Evolutionary conservation across 306 rosid genomes (phyloP).

Genomic region (Medicago arabica): DNA sequence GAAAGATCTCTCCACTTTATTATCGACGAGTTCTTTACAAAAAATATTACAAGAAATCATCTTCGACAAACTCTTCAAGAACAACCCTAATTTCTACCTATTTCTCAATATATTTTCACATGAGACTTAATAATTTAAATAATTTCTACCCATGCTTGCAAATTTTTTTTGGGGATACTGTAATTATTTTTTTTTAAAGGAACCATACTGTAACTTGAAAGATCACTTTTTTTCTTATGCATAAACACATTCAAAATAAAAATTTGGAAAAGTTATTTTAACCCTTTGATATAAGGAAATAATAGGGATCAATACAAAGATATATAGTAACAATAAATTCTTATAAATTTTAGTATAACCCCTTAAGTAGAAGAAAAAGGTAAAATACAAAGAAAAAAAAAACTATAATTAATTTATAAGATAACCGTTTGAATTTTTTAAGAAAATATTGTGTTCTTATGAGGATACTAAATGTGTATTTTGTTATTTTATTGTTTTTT

Average conservation of each 20-base stretch:
- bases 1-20: no score
- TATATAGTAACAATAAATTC: not conserved
- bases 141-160: no score
- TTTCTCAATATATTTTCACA: no score
- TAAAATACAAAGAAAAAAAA: not conserved
- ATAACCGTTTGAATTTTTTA: not conserved
- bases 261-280: not conserved
- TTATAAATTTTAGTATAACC: not conserved
- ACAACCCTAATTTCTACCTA: no score
- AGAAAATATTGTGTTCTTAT: not conserved
- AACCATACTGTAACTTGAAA: not conserved
- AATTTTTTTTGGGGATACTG: no score
- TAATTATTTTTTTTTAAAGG: no score
- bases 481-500: not conserved
- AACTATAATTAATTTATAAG: not conserved
- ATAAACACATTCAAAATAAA: not conserved
- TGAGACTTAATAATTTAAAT: no score
- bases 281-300: slow-evolving; percentile 9
- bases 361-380: slow-evolving; percentile 4
- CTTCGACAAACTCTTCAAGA: no score
- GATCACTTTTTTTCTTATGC: not conserved
- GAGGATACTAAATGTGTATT: not conserved
- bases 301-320: not conserved
- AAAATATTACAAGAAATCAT: no score
- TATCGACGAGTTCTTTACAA: no score